These are phyloP conservation scores for Aspergillus terreus DNA, from an alignment of 2,329 filamentous ascomycete genomes.

Conservation along the genomic window DNA sequence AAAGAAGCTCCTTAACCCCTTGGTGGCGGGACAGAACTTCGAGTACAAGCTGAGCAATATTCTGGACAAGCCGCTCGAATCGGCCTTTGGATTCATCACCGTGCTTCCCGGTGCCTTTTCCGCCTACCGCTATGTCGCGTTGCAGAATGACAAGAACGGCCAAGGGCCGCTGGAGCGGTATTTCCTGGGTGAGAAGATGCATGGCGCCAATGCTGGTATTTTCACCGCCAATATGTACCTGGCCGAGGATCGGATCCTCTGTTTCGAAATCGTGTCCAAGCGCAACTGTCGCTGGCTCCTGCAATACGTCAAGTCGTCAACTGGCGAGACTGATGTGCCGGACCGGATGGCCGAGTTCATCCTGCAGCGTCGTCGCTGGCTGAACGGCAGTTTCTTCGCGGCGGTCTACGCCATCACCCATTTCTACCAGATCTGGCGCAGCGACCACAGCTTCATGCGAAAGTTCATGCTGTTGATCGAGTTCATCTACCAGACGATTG, in stretches of 20 bases:
- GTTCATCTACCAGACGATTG: conserved; percentile 88
- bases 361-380: conserved; percentile 89
- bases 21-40: conserved; percentile 96
- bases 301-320: conserved; percentile 97
- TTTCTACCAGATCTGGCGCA: conserved; percentile 94
- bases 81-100: conserved; percentile 95
- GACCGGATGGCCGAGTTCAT: conserved; percentile 93
- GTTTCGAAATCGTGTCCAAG: conserved; percentile 85
- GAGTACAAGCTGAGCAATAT: conserved; percentile 99
- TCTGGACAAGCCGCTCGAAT: conserved; percentile 94
- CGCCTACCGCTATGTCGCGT: conserved; percentile 89
- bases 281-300: conserved; percentile 96
- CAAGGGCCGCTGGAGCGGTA: conserved; percentile 93
- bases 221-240: conserved; percentile 81
- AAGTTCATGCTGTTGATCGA: conserved; percentile 90
- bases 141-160: conserved; percentile 95
- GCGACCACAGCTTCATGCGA: conserved; percentile 79
- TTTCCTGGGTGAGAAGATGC: conserved; percentile 94
- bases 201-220: conserved; percentile 86
- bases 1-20: conserved; percentile 84
- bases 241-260: conserved; percentile 50
- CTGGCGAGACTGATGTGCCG: conserved; percentile 94
- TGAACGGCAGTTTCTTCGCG: conserved; percentile 98
- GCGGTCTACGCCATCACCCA: conserved; percentile 92
- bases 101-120: conserved; percentile 96